A percentile compares a stretch with the other conserved stretches of the same genome.
These are phyloP conservation scores for Thielaviopsis euricoi DNA, from an alignment of 2,329 filamentous ascomycete genomes.

Conservation along the genomic window DNA sequence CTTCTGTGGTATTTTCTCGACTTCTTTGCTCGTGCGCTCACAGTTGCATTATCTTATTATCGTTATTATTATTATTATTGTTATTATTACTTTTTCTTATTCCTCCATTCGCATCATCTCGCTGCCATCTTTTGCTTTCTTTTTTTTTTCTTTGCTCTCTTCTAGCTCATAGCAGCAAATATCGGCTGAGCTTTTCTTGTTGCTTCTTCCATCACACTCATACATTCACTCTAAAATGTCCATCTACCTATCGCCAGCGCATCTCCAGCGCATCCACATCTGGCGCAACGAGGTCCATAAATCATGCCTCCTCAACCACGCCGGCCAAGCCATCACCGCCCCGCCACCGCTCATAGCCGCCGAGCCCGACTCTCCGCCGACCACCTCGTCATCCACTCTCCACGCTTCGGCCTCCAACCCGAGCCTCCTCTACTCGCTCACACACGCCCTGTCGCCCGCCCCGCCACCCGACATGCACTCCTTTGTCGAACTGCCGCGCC, in stretches of 20 bases:
- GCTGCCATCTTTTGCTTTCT: not conserved
- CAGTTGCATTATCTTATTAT: no score
- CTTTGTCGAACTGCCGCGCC: conserved; percentile 14
- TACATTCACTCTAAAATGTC: no score
- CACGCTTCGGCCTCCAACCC: conserved; percentile 12
- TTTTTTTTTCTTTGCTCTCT: not conserved
- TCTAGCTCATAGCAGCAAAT: not conserved
- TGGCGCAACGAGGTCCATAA: conserved; percentile 34
- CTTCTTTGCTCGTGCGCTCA: no score
- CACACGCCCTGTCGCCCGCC: conserved; percentile 14
- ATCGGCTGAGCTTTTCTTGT: no score
- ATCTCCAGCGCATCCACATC: conserved; percentile 27
- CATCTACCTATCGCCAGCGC: conserved; percentile 13
- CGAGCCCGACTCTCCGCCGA: conserved; percentile 16
- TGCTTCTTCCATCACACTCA: no score
- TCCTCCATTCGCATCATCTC: no score
- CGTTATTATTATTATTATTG: no score
- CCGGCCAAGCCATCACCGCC: conserved; percentile 16
- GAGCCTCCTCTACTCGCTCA: conserved; percentile 18
- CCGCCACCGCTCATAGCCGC: conserved; percentile 18
- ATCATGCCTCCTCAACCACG: conserved; percentile 18
- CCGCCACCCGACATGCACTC: conserved; percentile 13
- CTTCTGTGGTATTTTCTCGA: no score
- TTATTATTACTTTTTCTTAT: no score
- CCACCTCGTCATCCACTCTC: conserved; percentile 12